Conservation (phyloP, 129 eudicot genomes). For the Ambrosia trifida region DNA sequence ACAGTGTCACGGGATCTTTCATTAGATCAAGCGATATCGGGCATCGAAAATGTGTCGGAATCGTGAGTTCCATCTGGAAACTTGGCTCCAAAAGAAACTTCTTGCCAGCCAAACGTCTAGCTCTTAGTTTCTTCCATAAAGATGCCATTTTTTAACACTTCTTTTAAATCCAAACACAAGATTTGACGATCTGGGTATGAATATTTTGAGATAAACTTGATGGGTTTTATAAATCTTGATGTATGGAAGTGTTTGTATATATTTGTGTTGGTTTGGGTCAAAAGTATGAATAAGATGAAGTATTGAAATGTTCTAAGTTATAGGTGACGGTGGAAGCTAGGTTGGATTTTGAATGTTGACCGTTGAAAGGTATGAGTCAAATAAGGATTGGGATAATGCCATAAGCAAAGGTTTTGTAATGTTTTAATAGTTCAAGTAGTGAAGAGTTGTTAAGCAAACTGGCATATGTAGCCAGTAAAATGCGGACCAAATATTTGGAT, state of each 20-base stretch:
- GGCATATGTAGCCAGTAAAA: constrained; percentile 26
- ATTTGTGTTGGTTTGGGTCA: constrained; percentile 32
- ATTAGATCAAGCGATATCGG: constrained; percentile 87
- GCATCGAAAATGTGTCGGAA: constrained; percentile 81
- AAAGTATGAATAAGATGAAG: constrained; percentile 14
- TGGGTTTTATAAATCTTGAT: constrained; percentile 25
- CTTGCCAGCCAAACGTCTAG: constrained; percentile 32
- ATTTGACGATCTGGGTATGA: constrained; percentile 24
- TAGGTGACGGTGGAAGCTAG: constrained; percentile 20
- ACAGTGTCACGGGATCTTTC: constrained; percentile 92
- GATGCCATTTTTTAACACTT: constrained; percentile 44
- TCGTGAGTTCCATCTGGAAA: constrained; percentile 46
- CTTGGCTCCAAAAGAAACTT: constrained; percentile 24
- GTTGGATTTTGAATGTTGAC: constrained; percentile 69
- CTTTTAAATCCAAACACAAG: constrained; percentile 1
- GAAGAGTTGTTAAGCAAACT: constrained; percentile 16
- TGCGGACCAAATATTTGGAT: constrained; percentile 29
- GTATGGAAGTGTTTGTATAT: constrained; percentile 22
- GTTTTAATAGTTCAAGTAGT: constrained; percentile 4
- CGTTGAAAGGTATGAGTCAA: constrained; percentile 57
- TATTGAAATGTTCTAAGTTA: constrained; percentile 28
- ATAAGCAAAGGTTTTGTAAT: constrained; percentile 6
- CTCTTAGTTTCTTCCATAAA: constrained; percentile 59
- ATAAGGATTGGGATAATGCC: constrained; percentile 24
- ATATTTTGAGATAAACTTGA: constrained; percentile 1